Base-by-base conservation (phyloP, 2,329 filamentous ascomycete species). In the Neonectria coccinea region DNA sequence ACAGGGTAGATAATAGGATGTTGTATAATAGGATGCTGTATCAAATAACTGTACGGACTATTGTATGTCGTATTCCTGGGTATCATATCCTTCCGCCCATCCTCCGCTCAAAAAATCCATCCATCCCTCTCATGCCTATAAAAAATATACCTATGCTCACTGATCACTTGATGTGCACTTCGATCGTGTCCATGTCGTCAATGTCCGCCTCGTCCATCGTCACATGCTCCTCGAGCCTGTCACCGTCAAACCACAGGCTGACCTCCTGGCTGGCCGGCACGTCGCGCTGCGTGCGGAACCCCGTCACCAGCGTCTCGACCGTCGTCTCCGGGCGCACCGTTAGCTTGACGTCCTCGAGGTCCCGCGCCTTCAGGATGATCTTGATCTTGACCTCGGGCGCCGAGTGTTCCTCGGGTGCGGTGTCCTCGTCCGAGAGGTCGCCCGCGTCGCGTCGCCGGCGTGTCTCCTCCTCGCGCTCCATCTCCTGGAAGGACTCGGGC, bases 211-310 rank as follows among this genome's bases (percentile, higher is more conserved):
- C 88, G 48, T 83, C 82, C 50, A 96, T 83, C 2, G 84, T 86
- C 31, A 81, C 79, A 1, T 88, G 82, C 18, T 86, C 84, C 14
- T 90, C 86, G 29, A 97, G 80, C 51, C 82, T 80, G 55, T 94
- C 92, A 14, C 93, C 93, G 70, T 97, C 93, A 77, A 93, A 94
- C 69, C 85, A 82, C 11, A 97, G 80, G 41, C 84, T 83, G 3
- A 96, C 79, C 0, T 83, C 77, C 68, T 83, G 85, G 5, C 85
- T 83, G 1, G 79, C 74, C 0, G 80, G 77, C 18, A 94, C 76
- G 0, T 81, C 71, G 31, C 85, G 83, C 69, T 84, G 80, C 41
- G 81, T 81, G 55, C 88, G 85, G 75, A 91, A 95, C 4, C 84
- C 86, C 42, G 80, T 81, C 18, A 91, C 80, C 56, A 97, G 83